Evolutionary conservation across 2,329 filamentous ascomycete species (phyloP).

Genomic region (Hawksworthiomyces lignivorus): DNA sequence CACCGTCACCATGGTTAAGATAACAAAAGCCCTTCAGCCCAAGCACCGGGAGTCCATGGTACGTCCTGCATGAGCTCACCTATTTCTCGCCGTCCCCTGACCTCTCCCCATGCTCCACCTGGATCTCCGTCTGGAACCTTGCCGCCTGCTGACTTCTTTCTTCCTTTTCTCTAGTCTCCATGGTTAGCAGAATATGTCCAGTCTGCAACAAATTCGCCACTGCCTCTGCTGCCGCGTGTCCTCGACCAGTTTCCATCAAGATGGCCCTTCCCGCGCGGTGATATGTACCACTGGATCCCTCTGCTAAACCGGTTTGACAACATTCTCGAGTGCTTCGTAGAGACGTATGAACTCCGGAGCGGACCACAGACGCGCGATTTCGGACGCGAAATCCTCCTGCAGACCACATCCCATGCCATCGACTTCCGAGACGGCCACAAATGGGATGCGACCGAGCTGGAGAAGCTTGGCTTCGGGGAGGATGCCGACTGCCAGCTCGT

Average conservation of each 20-base stretch:
- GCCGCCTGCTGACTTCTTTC: slow-evolving; percentile 15
- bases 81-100: background rate
- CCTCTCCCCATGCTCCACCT: background rate
- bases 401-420: slow-evolving; percentile 42
- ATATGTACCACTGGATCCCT: slow-evolving; percentile 97
- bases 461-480: slow-evolving; percentile 53
- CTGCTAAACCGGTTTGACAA: slow-evolving; percentile 88
- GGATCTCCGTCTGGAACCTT: background rate
- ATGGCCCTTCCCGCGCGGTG: slow-evolving; percentile 94
- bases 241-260: slow-evolving; percentile 74
- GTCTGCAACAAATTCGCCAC: slow-evolving; percentile 56
- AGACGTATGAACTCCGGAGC: slow-evolving; percentile 69
- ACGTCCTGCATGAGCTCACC: slow-evolving; percentile 22
- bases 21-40: slow-evolving; percentile 57
- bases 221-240: slow-evolving; percentile 69
- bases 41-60: slow-evolving; percentile 63
- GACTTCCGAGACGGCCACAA: slow-evolving; percentile 42
- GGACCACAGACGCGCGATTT: slow-evolving; percentile 79
- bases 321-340: slow-evolving; percentile 74
- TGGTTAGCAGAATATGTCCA: slow-evolving; percentile 78
- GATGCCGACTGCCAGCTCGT: slow-evolving; percentile 78
- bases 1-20: slow-evolving; percentile 55
- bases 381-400: slow-evolving; percentile 54
- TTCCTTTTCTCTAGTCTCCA: slow-evolving; percentile 56
- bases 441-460: slow-evolving; percentile 40